These are phyloP conservation scores for Ophiocordyceps australis DNA, from an alignment of 2,329 filamentous ascomycete species.

Conservation along the genomic window DNA sequence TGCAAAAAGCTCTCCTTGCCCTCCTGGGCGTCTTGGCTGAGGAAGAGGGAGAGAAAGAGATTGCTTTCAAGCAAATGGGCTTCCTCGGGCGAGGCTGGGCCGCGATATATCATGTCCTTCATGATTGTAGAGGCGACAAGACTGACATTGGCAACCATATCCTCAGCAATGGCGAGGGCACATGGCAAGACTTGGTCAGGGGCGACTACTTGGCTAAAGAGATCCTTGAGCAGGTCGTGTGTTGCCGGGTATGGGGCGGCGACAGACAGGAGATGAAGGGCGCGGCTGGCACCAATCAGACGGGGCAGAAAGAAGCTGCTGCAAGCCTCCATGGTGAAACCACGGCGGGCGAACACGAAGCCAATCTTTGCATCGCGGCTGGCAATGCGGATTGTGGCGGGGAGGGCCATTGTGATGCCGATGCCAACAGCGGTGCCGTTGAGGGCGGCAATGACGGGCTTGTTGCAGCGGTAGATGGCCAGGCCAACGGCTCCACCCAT, in stretches of 20 bases:
- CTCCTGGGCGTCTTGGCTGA: conserved; percentile 41
- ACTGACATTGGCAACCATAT: conserved; percentile 49
- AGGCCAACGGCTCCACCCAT: conserved; percentile 33
- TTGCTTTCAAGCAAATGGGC: conserved; percentile 52
- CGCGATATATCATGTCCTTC: conserved; percentile 52
- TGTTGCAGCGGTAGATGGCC: conserved; percentile 36
- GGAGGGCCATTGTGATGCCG: conserved; percentile 42
- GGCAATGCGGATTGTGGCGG: conserved; percentile 32
- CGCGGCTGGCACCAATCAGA: conserved; percentile 44
- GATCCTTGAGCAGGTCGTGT: conserved; percentile 30
- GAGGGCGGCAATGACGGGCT: conserved; percentile 39
- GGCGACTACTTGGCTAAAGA: conserved; percentile 50
- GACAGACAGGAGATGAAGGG: conserved; percentile 48
- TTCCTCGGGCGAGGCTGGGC: conserved; percentile 41
- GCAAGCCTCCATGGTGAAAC: conserved; percentile 55
- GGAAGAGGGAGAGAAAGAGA: conserved; percentile 43
- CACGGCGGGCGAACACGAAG: conserved; percentile 55
- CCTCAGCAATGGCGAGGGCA: conserved; percentile 46
- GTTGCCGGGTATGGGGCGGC: conserved; percentile 37
- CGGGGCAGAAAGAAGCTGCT: conserved; percentile 55
- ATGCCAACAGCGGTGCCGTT: conserved; percentile 42
- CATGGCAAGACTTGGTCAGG: conserved; percentile 42
- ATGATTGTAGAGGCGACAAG: conserved; percentile 45
- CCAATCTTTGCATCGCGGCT: conserved; percentile 46
- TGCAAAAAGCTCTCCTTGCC: conserved; percentile 48